phyloP scores from a whole-genome alignment of 2,329 filamentous ascomycete species.

The Dactylellina parvicollis region DNA sequence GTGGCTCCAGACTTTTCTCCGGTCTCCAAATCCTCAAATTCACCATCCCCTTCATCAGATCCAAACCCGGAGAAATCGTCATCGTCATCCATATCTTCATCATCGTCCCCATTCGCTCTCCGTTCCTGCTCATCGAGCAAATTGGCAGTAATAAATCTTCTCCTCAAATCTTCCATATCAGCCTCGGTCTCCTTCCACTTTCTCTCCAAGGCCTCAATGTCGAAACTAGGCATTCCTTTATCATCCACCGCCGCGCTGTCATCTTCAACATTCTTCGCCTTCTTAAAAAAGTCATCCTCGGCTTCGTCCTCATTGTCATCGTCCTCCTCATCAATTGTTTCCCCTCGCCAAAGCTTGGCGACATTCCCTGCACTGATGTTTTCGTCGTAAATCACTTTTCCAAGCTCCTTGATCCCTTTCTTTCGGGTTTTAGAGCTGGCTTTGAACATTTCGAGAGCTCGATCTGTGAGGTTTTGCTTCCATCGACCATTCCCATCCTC shows the following conservation, averaged over 20 bases:
- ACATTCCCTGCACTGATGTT: conserved; percentile 79
- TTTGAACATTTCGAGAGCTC: conserved; percentile 65
- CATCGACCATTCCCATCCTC: conserved; percentile 71
- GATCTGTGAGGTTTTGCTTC: conserved; percentile 86
- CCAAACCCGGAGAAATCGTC: conserved; percentile 64
- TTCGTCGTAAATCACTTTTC: conserved; percentile 87
- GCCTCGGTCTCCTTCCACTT: conserved; percentile 83
- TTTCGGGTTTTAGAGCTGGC: conserved; percentile 28
- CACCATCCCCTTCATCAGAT: conserved; percentile 77
- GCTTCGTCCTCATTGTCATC: conserved; percentile 70
- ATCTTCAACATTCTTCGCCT: conserved; percentile 71
- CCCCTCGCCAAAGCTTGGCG: conserved; percentile 80
- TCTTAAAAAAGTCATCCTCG: conserved; percentile 73
- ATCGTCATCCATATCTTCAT: conserved; percentile 61
- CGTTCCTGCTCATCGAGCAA: conserved; percentile 69
- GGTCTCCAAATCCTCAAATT: conserved; percentile 85
- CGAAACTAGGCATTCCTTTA: conserved; percentile 77
- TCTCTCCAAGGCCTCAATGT: conserved; percentile 80
- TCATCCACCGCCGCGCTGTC: conserved; percentile 71
- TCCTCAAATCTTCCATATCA: conserved; percentile 77
- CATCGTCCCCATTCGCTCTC: conserved; percentile 64
- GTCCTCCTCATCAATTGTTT: conserved; percentile 66
- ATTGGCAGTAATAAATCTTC: conserved; percentile 78
- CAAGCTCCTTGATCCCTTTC: conserved; percentile 71
- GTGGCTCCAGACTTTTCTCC: conserved; percentile 68